Base-by-base conservation (phyloP, 148 eudicot species). In the Cornus controversa region DNA sequence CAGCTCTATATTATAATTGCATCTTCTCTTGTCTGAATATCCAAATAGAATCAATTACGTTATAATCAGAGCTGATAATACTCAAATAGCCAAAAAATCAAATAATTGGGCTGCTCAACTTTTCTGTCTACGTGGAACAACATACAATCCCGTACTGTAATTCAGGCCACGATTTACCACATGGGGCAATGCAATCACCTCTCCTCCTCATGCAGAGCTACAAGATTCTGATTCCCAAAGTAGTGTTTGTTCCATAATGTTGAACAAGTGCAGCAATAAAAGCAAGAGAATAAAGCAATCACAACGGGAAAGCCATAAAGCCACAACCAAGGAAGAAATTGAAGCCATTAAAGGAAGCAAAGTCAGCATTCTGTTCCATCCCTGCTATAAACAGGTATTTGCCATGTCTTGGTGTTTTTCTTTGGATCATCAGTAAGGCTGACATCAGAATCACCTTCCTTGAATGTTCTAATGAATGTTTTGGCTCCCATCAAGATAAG, bases 381-480 rank as follows among this genome's bases (percentile, higher is more conserved):
- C 87, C 47, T 77, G 42, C 87, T 80, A 80, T 88, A 84, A 82
- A 93, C 94, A 57, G 93, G 94, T 74, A 85, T 84, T 67, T 89
- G 81, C 99, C 99, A 93, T 10, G 23, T 57, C 78, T 92, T 92
- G 36, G 90, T 83, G 67, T 92, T 93, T 86, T 96, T 96, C 88
- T 96, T 96, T 1, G 92, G 91, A 78, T 96, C 98, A 57, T 93
- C 99, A 1, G 92, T 88, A 2, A 96, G 89, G 85, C 99, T 93
- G 70, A 90, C 85, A 78, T 86, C 98, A 8, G 86, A 84, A 80
- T 88, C 93, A 6, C 85, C 91, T 72, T 87, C 91, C 83, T 96
- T 96, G 83, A 71, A 93, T 67, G 99, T 96, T 75, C 70, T 82
- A 22, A 96, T 89, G 74, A 90, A 84, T 10, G 89, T 93, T 88